Evolutionary conservation across 495 filamentous ascomycete species (phyloP).

Genomic region (Podospora bellae-mahoneyi): DNA sequence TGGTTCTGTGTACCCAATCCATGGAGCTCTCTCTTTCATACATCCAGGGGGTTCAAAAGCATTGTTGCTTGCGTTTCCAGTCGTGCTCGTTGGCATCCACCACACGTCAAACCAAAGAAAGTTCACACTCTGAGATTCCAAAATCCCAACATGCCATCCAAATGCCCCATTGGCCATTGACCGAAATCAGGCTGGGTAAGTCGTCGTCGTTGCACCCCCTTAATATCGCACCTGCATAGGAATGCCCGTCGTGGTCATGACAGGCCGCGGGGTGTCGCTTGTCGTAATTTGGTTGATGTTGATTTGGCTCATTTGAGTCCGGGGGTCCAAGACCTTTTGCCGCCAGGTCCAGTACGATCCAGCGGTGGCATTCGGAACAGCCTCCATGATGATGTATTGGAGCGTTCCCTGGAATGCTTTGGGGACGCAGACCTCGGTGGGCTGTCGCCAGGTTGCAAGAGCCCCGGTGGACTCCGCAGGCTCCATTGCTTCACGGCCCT

Average conservation of each 20-base stretch:
- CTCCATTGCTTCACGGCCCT: conserved; percentile 46
- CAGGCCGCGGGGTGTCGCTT: conserved; percentile 36
- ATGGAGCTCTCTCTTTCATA: neutral
- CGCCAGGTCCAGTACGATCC: conserved; percentile 35
- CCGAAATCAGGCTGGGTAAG: neutral
- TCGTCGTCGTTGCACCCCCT: neutral
- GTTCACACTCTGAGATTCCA: neutral
- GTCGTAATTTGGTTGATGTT: conserved; percentile 33
- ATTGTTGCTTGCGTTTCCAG: neutral
- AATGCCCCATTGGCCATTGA: neutral
- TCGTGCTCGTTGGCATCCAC: neutral
- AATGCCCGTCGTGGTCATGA: conserved; percentile 20
- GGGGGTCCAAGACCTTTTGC: conserved; percentile 24
- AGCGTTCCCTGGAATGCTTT: conserved; percentile 43
- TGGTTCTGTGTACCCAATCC: conserved; percentile 2
- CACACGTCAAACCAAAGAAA: neutral
- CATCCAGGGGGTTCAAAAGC: neutral
- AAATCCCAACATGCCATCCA: neutral
- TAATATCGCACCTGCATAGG: conserved; percentile 8
- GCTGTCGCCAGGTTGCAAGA: conserved; percentile 12
- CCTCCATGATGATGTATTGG: conserved; percentile 46
- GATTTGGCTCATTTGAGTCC: conserved; percentile 12
- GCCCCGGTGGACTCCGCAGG: conserved; percentile 18
- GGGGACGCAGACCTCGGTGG: conserved; percentile 38
- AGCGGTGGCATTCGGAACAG: conserved; percentile 32